phyloP scores from a whole-genome alignment of 805 yeast genomes.

The Lachancea fermentati region DNA sequence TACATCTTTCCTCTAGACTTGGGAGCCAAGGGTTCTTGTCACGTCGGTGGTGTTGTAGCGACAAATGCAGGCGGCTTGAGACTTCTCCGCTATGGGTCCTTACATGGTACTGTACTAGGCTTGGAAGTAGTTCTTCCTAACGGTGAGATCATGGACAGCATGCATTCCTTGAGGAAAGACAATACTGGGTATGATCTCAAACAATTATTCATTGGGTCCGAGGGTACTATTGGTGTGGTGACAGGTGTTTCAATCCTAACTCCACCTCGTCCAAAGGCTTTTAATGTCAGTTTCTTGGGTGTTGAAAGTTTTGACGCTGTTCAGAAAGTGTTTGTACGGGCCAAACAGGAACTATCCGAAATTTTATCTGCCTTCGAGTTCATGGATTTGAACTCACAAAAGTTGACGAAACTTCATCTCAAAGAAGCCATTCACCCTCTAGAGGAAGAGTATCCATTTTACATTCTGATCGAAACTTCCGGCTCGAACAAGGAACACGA shows the following conservation, averaged over 20 bases:
- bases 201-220: conserved; percentile 89
- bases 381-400: conserved; percentile 74
- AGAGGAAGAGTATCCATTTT: conserved; percentile 79
- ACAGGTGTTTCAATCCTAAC: conserved; percentile 88
- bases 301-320: conserved; percentile 78
- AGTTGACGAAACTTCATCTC: conserved; percentile 56
- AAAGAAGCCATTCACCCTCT: conserved; percentile 64
- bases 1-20: conserved; percentile 88
- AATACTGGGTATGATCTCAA: conserved; percentile 93
- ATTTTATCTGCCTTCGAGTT: conserved; percentile 89
- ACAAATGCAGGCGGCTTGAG: conserved; percentile 96
- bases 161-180: conserved; percentile 85
- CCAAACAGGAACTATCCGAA: conserved; percentile 75
- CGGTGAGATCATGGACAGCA: conserved; percentile 74
- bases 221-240: conserved; percentile 85
- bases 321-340: conserved; percentile 70
- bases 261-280: conserved; percentile 80
- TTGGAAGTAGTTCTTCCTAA: conserved; percentile 89
- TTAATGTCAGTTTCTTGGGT: conserved; percentile 85
- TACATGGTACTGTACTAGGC: conserved; percentile 89
- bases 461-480: conserved; percentile 83
- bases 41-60: conserved; percentile 90
- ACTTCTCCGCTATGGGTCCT: conserved; percentile 79
- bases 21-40: conserved; percentile 97
- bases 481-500: conserved; percentile 94